Evolutionary conservation across 2,329 filamentous ascomycete genomes (phyloP), one percentile per base, ranked within the genome.

Genomic region (Colletotrichum agaves): DNA sequence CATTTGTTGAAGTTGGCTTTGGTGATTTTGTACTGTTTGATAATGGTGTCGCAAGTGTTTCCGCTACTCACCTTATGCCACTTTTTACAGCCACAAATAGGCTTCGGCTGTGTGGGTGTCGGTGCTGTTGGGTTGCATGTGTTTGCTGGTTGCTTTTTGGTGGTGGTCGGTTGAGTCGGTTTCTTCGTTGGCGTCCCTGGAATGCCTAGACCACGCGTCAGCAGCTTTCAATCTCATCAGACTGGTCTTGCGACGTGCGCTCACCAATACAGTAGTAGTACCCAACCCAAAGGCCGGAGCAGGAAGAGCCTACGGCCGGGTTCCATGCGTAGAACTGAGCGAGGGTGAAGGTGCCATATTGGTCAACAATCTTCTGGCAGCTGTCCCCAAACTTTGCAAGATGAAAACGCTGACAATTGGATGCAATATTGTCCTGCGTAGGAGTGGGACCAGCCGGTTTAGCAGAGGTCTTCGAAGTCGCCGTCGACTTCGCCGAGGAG

Each of bases 41-140:
- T 33, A 19, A 71, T 66, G 5, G n/a, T 17, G 23, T 53, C 56
- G 58, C 71, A 70, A 6, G 47, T 64, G 50, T 67, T 57, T 10
- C 58, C 53, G 12, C 37, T 27, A n/a, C 37, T 23, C n/a, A 69
- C 60, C 2, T 49, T 35, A 41, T 72, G 59, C 46, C 69, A 72
- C 19, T 41, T 67, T 21, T 69, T 71, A 63, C 71, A 72, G 39
- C 53, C 63, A n/a, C 12, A 37, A 6, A 56, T 56, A 7, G 41
- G 15, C 13, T 8, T 19, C 6, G 41, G 41, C 13, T 19, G 41
- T 19, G 41, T 43, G 5, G 41, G 41, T 19, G 41, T 43, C n/a
- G 41, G 41, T n/a, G 41, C 41, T 15, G 13, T n/a, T 43, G 41
- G 41, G 13, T 15, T 15, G 13, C 41, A 43, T 3, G 5, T 43